Evolutionary conservation across 768 basidiomycete genomes (phyloP).

Genomic region (Phlegmacium glaucopus): DNA sequence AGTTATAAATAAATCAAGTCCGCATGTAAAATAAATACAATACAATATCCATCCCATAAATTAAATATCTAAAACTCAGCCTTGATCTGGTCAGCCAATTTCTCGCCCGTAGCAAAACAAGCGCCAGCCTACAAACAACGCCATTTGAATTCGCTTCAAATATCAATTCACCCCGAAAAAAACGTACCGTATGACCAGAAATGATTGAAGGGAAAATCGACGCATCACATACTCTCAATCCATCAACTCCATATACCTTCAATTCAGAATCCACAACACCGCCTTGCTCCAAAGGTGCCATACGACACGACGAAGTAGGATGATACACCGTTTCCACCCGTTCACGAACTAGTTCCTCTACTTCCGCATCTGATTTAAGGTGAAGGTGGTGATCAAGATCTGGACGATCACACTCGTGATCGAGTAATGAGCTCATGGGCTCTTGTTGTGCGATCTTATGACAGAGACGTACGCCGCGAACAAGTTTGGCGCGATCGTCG

Average conservation of each 20-base stretch:
- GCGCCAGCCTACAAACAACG: slow-evolving; percentile 22
- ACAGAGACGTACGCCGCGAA: slow-evolving; percentile 37
- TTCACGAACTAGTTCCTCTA: slow-evolving; percentile 37
- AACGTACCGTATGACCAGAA: slow-evolving; percentile 19
- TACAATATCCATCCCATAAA: too few relatives aligned
- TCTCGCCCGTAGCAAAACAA: slow-evolving; percentile 29
- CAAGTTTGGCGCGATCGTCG: slow-evolving; percentile 41
- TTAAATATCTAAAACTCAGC: too few relatives aligned
- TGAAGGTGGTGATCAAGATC: slow-evolving; percentile 39
- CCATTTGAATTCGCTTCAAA: not conserved
- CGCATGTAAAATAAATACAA: not conserved
- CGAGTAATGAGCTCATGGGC: slow-evolving; percentile 36
- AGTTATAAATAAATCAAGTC: slow-evolving; percentile 11
- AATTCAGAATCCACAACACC: slow-evolving; percentile 38
- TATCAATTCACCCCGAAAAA: too few relatives aligned
- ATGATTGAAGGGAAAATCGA: slow-evolving; percentile 44
- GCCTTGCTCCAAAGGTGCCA: slow-evolving; percentile 37
- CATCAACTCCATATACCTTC: slow-evolving; percentile 38
- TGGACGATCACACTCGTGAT: slow-evolving; percentile 26
- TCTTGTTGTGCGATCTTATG: slow-evolving; percentile 36
- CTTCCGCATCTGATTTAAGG: slow-evolving; percentile 37
- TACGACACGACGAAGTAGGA: slow-evolving; percentile 42
- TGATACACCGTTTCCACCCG: slow-evolving; percentile 48
- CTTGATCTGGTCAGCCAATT: slow-evolving; percentile 29
- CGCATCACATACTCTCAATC: slow-evolving; percentile 45